Percentiles rank a stretch among this genome's conserved stretches.
Conservation (phyloP, 148 eudicot genomes). For the Euryodendron excelsum region DNA sequence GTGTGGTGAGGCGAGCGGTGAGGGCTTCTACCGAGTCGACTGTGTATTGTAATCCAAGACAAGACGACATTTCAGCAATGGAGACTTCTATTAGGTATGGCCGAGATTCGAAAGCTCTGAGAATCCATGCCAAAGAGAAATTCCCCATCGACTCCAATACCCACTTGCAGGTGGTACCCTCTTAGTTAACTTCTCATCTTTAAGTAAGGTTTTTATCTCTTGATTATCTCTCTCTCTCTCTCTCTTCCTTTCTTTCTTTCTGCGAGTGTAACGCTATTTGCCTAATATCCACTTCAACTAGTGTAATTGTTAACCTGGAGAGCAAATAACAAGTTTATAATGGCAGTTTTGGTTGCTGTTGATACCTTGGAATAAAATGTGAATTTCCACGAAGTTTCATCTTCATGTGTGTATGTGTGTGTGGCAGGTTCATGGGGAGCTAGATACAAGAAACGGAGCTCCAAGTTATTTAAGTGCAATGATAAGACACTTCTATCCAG, state of each 20-base stretch:
- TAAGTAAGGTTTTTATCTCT: not conserved
- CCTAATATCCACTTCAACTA: not conserved
- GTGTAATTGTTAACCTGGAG: not conserved
- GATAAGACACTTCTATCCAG: slow-evolving; percentile 61
- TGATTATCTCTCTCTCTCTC: too few species aligned
- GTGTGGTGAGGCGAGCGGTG: too few species aligned
- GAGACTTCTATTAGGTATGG: slow-evolving; percentile 79
- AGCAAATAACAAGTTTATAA: too few species aligned
- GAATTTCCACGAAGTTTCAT: not conserved
- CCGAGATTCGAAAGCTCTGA: slow-evolving; percentile 59
- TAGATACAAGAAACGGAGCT: slow-evolving; percentile 73
- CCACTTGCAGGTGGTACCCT: slow-evolving; percentile 50
- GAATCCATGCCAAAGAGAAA: slow-evolving; percentile 83
- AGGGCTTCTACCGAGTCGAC: too few species aligned
- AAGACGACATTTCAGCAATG: slow-evolving; percentile 54
- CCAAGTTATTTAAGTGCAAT: slow-evolving; percentile 51
- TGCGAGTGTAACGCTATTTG: not conserved
- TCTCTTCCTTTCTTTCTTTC: not conserved
- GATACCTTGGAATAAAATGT: too few species aligned
- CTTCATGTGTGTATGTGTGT: not conserved
- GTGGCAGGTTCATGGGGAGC: slow-evolving; percentile 75
- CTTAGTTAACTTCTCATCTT: not conserved
- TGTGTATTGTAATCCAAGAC: too few species aligned
- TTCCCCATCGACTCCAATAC: slow-evolving; percentile 45
- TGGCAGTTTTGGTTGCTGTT: not conserved